phyloP scores from a whole-genome alignment of 345 rosid genomes.

The Lumnitzera racemosa region DNA sequence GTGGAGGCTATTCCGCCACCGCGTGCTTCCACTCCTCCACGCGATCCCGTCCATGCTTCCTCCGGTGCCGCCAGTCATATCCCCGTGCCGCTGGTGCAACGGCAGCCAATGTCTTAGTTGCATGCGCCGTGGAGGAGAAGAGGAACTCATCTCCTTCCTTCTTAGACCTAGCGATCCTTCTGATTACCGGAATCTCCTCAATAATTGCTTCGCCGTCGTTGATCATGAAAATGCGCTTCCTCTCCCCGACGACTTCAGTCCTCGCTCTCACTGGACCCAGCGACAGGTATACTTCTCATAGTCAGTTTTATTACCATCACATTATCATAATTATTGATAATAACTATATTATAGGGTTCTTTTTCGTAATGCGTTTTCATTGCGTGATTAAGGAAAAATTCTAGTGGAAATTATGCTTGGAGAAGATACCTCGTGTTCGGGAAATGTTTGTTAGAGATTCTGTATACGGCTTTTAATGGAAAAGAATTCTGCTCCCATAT shows the following conservation, averaged over 20 bases:
- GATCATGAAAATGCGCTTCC: slow-evolving; percentile 34
- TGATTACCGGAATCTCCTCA: slow-evolving; percentile 47
- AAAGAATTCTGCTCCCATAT: too few species aligned
- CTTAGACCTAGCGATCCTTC: slow-evolving; percentile 43
- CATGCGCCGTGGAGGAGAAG: slow-evolving; percentile 21
- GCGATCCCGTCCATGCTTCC: slow-evolving; percentile 30
- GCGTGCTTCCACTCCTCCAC: slow-evolving; percentile 35
- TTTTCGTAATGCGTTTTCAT: too few species aligned
- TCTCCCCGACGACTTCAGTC: slow-evolving; percentile 18
- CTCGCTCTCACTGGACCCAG: slow-evolving; percentile 42
- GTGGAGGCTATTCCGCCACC: slow-evolving; percentile 37
- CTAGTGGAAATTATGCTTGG: too few species aligned
- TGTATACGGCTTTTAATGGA: too few species aligned
- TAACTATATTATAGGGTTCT: too few species aligned
- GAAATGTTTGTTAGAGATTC: too few species aligned
- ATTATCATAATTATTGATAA: too few species aligned
- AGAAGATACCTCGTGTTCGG: too few species aligned
- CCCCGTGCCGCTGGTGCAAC: slow-evolving; percentile 16
- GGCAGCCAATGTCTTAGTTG: slow-evolving; percentile 31
- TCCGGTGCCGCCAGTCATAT: slow-evolving; percentile 4
- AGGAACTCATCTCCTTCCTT: slow-evolving; percentile 28
- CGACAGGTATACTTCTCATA: slow-evolving; percentile 25
- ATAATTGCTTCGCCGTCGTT: slow-evolving; percentile 43
- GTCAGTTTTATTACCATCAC: too few species aligned
- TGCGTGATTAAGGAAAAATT: too few species aligned